Evolutionary conservation across 2,329 filamentous ascomycete genomes (phyloP).

Genomic region (Remersonia thermophila): DNA sequence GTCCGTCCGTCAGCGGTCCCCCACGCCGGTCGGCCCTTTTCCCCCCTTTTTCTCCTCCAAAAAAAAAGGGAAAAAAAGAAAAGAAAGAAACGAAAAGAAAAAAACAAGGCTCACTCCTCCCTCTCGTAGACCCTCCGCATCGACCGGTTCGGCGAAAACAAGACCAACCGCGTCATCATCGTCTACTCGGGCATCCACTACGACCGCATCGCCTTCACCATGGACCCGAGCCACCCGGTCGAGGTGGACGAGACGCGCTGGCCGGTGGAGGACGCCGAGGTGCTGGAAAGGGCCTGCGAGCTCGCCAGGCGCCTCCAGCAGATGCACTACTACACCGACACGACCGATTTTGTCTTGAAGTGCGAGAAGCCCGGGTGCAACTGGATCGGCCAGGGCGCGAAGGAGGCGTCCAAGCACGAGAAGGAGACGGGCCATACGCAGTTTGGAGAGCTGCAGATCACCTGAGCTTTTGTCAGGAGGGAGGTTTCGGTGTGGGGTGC

Average conservation of each 20-base stretch:
- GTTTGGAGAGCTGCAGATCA: constrained; percentile 25
- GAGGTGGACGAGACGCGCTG: constrained; percentile 61
- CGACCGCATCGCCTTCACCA: constrained; percentile 70
- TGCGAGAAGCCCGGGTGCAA: constrained; percentile 66
- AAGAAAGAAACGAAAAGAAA: no score
- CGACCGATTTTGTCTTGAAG: constrained; percentile 61
- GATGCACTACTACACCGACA: constrained; percentile 81
- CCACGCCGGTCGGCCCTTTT: no score
- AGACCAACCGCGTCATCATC: constrained; percentile 57
- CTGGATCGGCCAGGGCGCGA: constrained; percentile 55
- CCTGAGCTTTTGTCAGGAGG: no score
- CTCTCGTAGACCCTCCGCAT: constrained; percentile 27
- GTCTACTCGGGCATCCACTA: constrained; percentile 93
- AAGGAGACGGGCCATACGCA: constrained; percentile 45
- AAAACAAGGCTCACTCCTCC: background rate
- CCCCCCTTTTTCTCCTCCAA: no score
- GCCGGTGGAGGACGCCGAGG: constrained; percentile 43
- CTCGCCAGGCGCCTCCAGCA: constrained; percentile 54
- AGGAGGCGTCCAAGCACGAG: constrained; percentile 45
- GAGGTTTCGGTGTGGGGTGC: no score
- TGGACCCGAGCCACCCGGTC: constrained; percentile 45
- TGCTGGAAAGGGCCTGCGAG: constrained; percentile 55
- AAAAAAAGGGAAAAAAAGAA: no score
- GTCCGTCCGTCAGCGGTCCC: background rate
- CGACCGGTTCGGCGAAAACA: constrained; percentile 68